These are phyloP conservation scores for Lodderomyces oxycetoniae DNA, from an alignment of 1,139 yeast species.

Conservation along the genomic window DNA sequence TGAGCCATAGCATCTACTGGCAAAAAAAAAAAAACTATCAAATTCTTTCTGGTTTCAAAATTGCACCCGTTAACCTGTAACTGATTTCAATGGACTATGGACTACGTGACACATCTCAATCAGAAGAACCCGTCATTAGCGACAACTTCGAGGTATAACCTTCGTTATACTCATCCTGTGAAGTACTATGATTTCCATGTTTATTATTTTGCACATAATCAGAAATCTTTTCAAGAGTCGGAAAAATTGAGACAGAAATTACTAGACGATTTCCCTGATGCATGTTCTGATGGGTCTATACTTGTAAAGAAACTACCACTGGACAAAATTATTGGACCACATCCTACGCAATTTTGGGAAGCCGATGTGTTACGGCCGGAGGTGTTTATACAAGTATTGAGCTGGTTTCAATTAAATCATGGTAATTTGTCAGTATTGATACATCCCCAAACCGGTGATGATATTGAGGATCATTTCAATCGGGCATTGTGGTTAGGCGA, in stretches of 20 bases:
- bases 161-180: conserved; percentile 23
- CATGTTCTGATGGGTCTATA: conserved; percentile 25
- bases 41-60: no score
- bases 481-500: conserved; percentile 32
- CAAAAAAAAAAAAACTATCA: no score
- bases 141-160: conserved; percentile 20
- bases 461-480: conserved; percentile 24
- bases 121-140: conserved; percentile 19
- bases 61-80: no score
- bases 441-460: conserved; percentile 33
- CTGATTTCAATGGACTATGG: no score
- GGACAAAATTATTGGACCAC: conserved; percentile 29
- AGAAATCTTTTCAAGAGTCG: conserved; percentile 20
- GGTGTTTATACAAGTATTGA: conserved; percentile 23
- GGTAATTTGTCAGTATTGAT: conserved; percentile 27
- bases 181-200: conserved; percentile 35
- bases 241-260: conserved; percentile 20
- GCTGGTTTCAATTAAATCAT: conserved; percentile 32
- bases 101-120: conserved; percentile 25
- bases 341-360: conserved; percentile 31
- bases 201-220: conserved; percentile 25
- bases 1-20: no score
- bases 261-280: conserved; percentile 23
- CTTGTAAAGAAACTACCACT: conserved; percentile 27
- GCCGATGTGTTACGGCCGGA: conserved; percentile 31